These are phyloP conservation scores for Melaleuca quinquenervia DNA, from an alignment of 345 rosid genomes.

Conservation along the genomic window DNA sequence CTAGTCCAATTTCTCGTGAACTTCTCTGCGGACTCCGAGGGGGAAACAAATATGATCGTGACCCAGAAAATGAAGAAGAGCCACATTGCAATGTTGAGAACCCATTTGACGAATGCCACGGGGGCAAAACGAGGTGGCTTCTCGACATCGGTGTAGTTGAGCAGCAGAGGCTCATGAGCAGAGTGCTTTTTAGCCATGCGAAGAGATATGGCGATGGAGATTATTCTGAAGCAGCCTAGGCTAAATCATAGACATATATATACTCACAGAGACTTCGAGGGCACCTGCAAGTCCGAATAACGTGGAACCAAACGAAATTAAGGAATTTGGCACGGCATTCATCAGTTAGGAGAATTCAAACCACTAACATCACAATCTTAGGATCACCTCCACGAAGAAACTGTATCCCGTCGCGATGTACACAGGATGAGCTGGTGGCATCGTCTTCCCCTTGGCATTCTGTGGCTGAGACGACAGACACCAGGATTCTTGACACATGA, in stretches of 20 bases:
- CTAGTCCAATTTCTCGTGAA: conserved; percentile 19
- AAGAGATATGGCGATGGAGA: not conserved
- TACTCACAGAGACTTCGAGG: not conserved
- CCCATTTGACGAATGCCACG: conserved; percentile 23
- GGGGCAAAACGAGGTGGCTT: not conserved
- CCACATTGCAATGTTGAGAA: conserved; percentile 43
- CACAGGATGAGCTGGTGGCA: not conserved
- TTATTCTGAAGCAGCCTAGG: not conserved
- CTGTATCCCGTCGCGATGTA: not conserved
- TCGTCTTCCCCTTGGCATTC: not conserved
- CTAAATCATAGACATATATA: not conserved
- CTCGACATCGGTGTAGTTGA: not conserved
- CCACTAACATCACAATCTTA: not conserved
- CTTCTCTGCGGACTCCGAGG: conserved; percentile 30
- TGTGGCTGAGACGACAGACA: not conserved
- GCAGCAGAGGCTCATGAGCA: not conserved
- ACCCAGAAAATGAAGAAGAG: conserved; percentile 50
- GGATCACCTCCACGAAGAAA: not conserved
- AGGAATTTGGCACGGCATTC: not conserved
- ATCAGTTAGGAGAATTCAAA: not conserved
- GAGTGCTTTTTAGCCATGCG: not conserved
- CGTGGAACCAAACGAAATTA: not conserved
- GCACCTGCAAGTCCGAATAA: not conserved
- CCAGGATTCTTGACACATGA: not conserved
- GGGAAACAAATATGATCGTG: conserved; percentile 38